Conservation (phyloP, 768 basidiomycete species). For the Pholiota microspora region DNA sequence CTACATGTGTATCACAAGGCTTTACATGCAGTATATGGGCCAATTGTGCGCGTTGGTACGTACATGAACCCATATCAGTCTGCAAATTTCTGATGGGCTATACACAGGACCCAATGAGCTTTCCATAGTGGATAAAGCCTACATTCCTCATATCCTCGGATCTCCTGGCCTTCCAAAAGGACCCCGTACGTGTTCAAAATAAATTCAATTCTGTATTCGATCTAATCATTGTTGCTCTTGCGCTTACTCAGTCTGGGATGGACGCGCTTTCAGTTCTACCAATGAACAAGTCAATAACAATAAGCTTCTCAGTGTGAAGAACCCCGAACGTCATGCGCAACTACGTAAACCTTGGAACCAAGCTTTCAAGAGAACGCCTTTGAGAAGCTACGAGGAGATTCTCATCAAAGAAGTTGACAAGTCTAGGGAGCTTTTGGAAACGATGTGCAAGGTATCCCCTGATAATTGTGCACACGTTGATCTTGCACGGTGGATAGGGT, state of each 20-base stretch:
- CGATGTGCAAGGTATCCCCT: constrained; percentile 10
- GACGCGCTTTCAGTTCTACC: constrained; percentile 15
- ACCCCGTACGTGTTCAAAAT: constrained; percentile 23
- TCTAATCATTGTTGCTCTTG: background rate
- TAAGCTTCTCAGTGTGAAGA: constrained; percentile 26
- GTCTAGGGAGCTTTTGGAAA: constrained; percentile 15
- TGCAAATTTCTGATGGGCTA: background rate
- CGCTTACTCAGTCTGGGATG: constrained; percentile 22
- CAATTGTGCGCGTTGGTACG: constrained; percentile 57
- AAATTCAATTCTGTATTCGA: background rate
- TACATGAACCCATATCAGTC: too few species aligned
- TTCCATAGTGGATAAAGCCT: constrained; percentile 30
- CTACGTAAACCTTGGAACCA: constrained; percentile 39
- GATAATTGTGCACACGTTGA: constrained; percentile 21
- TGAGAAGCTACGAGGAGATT: constrained; percentile 25
- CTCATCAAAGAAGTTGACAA: constrained; percentile 19
- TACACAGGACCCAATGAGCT: constrained; percentile 34
- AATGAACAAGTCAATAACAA: constrained; percentile 9
- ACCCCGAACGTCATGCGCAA: constrained; percentile 29
- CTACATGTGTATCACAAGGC: constrained; percentile 41
- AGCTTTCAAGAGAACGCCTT: constrained; percentile 31
- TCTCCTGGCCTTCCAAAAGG: constrained; percentile 38
- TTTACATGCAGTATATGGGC: constrained; percentile 52
- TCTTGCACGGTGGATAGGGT: constrained; percentile 33
- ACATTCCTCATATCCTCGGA: constrained; percentile 32